These are phyloP conservation scores for Microdochium nivale DNA, from an alignment of 2,329 filamentous ascomycete species.

Conservation along the genomic window DNA sequence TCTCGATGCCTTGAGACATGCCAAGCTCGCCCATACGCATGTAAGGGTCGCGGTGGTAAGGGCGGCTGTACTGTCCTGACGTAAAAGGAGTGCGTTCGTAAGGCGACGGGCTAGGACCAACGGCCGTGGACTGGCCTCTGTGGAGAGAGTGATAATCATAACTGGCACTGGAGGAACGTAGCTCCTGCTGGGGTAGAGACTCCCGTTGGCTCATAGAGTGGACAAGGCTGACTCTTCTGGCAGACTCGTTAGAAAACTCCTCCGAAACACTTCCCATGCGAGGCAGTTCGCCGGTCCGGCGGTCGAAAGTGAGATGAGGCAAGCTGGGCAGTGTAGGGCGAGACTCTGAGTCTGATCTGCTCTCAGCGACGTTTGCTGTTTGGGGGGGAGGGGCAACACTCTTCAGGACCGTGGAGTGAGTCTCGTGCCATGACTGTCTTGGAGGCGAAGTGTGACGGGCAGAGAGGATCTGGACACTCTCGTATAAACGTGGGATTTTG, in stretches of 20 bases:
- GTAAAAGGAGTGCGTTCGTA: constrained; percentile 37
- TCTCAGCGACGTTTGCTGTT: constrained; percentile 21
- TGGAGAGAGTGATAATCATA: constrained; percentile 34
- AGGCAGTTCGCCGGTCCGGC: constrained; percentile 20
- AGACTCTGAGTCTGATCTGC: constrained; percentile 23
- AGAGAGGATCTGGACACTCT: constrained; percentile 18
- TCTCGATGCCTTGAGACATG: constrained; percentile 29
- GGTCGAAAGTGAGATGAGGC: constrained; percentile 28
- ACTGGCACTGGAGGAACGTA: constrained; percentile 4
- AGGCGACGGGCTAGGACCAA: constrained; percentile 10
- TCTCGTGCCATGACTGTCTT: constrained; percentile 23
- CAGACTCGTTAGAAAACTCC: constrained; percentile 20
- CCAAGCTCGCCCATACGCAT: constrained; percentile 31
- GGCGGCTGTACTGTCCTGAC: constrained; percentile 26
- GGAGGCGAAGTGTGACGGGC: constrained; percentile 26
- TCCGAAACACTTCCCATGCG: constrained; percentile 25
- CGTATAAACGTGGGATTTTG: constrained; percentile 38
- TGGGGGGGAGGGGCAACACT: constrained; percentile 19
- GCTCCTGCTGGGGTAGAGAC: not conserved
- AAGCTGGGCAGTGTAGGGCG: constrained; percentile 32
- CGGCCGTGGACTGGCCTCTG: constrained; percentile 35
- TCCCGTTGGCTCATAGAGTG: constrained; percentile 13
- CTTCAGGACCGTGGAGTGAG: constrained; percentile 19
- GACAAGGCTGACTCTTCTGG: constrained; percentile 14
- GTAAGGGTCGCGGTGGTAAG: constrained; percentile 28